phyloP scores from a whole-genome alignment of 1,139 yeast species.

The Kurtzmaniella natalensis region DNA sequence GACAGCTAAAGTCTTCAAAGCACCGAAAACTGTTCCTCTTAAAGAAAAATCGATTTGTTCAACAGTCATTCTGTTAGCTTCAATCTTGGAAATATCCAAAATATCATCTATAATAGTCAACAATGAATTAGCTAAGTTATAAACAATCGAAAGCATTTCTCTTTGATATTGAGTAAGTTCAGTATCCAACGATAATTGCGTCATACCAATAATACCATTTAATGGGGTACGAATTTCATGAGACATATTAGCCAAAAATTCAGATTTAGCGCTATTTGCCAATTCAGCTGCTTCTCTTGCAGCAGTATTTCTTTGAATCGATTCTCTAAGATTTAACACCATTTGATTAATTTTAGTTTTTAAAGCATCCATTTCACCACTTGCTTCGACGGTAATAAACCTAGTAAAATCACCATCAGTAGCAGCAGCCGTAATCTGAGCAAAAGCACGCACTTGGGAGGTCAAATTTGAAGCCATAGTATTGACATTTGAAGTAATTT shows the following conservation, averaged over 20 bases:
- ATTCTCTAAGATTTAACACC: constrained; percentile 83
- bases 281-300: constrained; percentile 92
- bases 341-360: constrained; percentile 88
- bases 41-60: constrained; percentile 83
- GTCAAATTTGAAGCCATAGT: constrained; percentile 91
- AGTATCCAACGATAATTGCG: constrained; percentile 81
- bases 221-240: constrained; percentile 91
- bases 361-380: constrained; percentile 91
- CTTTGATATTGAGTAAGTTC: constrained; percentile 85
- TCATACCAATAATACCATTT: constrained; percentile 92
- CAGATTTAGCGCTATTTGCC: constrained; percentile 88
- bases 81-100: constrained; percentile 86
- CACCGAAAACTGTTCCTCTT: constrained; percentile 84
- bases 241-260: constrained; percentile 85
- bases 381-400: constrained; percentile 85
- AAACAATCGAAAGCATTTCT: constrained; percentile 85
- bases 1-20: constrained; percentile 80
- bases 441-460: constrained; percentile 89
- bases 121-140: constrained; percentile 77
- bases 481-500: constrained; percentile 87
- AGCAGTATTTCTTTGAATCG: constrained; percentile 86
- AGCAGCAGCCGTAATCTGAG: constrained; percentile 90
- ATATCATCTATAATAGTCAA: constrained; percentile 85
- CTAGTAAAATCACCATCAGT: constrained; percentile 91
- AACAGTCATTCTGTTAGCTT: constrained; percentile 88